phyloP scores from a whole-genome alignment of 768 basidiomycete species.

The Saitozyma podzolica region DNA sequence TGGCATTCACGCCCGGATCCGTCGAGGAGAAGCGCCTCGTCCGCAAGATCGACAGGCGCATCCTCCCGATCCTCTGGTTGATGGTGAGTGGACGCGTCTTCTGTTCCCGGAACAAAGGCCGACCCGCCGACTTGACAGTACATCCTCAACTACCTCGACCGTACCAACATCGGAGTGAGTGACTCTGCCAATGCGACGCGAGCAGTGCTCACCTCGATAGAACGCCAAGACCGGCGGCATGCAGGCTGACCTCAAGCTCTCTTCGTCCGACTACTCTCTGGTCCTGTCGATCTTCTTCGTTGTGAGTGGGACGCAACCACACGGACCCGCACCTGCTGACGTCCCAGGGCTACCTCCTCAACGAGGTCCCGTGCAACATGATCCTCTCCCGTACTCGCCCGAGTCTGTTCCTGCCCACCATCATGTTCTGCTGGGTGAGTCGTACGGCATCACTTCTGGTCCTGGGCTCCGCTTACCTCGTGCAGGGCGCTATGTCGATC shows the following conservation, averaged over 20 bases:
- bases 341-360: slow-evolving; percentile 9
- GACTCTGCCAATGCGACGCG: no score
- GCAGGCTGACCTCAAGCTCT: slow-evolving; percentile 1
- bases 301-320: not conserved
- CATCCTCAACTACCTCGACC: slow-evolving; percentile 40
- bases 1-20: slow-evolving; percentile 32
- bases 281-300: slow-evolving; percentile 17
- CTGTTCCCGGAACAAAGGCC: not conserved
- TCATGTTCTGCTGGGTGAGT: slow-evolving; percentile 41
- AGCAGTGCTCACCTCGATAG: no score
- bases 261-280: slow-evolving; percentile 12
- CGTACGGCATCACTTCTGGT: not conserved
- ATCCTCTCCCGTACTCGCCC: slow-evolving; percentile 41
- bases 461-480: no score
- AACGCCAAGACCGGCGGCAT: slow-evolving; percentile 16
- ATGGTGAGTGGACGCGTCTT: no score
- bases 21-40: slow-evolving; percentile 43
- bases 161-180: slow-evolving; percentile 37
- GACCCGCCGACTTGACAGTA: slow-evolving; percentile 22
- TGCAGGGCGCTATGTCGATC: slow-evolving; percentile 5
- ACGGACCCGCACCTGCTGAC: not conserved
- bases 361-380: slow-evolving; percentile 15
- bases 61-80: not conserved
- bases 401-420: slow-evolving; percentile 37
- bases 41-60: slow-evolving; percentile 45